phyloP scores from a whole-genome alignment of 2,329 filamentous ascomycete species.

The Xylariaceae sp. region DNA sequence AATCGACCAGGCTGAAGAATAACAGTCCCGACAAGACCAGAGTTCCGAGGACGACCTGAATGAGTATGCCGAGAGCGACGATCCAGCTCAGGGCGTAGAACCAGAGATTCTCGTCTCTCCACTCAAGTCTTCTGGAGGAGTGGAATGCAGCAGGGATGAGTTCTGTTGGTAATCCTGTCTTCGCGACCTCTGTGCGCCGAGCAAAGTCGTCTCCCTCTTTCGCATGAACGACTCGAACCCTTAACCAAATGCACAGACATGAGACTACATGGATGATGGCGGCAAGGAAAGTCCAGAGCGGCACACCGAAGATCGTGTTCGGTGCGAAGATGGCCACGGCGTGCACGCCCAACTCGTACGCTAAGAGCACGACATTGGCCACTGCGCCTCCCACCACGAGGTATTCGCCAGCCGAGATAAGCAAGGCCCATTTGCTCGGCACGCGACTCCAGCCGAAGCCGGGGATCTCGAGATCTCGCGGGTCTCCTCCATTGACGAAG shows the following conservation, averaged over 20 bases:
- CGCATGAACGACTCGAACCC: conserved; percentile 12
- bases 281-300: conserved; percentile 25
- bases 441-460: conserved; percentile 5
- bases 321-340: conserved; percentile 25
- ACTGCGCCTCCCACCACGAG: conserved; percentile 19
- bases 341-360: conserved; percentile 24
- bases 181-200: conserved; percentile 1
- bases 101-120: conserved; percentile 10
- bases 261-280: conserved; percentile 21
- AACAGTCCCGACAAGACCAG: conserved; percentile 24
- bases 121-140: conserved; percentile 11
- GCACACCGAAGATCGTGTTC: conserved; percentile 19
- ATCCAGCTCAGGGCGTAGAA: conserved; percentile 19
- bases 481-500: conserved; percentile 6
- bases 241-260: conserved; percentile 12
- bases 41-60: conserved; percentile 23
- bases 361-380: conserved; percentile 23
- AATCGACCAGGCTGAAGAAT: conserved; percentile 18
- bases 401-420: conserved; percentile 18
- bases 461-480: conserved; percentile 4
- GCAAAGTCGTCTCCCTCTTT: not conserved
- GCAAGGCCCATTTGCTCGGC: conserved; percentile 2
- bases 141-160: conserved; percentile 20
- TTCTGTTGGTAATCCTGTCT: conserved; percentile 15
- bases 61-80: conserved; percentile 18